Evolutionary conservation across 2,329 filamentous ascomycete species (phyloP).

Genomic region (Metarhizium album): DNA sequence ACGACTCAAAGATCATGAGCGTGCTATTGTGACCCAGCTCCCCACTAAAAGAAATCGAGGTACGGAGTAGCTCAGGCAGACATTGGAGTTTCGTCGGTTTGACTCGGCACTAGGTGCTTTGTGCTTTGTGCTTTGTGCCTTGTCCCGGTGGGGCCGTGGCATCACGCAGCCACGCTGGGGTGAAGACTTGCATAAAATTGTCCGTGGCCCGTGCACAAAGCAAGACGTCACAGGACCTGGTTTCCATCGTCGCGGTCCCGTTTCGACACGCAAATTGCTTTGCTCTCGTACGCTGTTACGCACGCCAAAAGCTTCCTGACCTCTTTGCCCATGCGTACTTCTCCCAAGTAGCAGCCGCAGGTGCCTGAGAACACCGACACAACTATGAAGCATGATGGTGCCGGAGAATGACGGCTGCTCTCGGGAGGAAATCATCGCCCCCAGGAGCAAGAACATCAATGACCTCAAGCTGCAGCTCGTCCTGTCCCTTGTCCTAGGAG

Average conservation of each 20-base stretch:
- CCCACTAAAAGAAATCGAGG: no score
- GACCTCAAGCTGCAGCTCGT: slow-evolving; percentile 55
- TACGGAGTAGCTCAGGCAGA: no score
- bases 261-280: neutral
- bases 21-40: no score
- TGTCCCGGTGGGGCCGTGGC: no score
- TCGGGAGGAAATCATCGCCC: slow-evolving; percentile 13
- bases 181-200: neutral
- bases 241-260: neutral
- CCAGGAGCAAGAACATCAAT: slow-evolving; percentile 20
- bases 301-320: neutral
- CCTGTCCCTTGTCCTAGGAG: slow-evolving; percentile 59
- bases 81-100: no score
- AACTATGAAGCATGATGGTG: slow-evolving; percentile 5
- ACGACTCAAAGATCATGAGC: no score
- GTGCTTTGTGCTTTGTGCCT: no score
- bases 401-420: slow-evolving; percentile 13
- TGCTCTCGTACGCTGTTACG: neutral
- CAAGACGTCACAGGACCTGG: slow-evolving; percentile 2
- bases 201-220: slow-evolving; percentile 1
- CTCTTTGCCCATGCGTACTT: neutral
- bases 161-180: no score
- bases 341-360: neutral
- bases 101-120: no score
- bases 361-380: neutral